Evolutionary conservation across 2,329 filamentous ascomycete species (phyloP).

Genomic region (Fusarium scirpi): DNA sequence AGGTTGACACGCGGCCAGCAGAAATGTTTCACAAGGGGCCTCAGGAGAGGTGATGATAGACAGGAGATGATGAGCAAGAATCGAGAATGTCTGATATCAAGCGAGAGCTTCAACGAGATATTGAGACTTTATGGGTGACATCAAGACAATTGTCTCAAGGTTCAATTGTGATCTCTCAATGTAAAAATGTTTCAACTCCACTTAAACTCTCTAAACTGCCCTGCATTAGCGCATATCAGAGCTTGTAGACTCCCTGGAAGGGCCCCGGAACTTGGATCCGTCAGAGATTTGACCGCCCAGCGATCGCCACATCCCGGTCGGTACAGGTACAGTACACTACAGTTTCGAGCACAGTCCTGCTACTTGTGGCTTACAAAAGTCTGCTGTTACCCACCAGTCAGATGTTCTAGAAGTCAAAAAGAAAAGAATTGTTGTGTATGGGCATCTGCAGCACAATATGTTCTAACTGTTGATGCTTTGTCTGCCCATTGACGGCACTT

Average conservation of each 20-base stretch:
- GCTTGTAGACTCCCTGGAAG: not conserved
- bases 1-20: conserved; percentile 32
- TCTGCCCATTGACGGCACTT: not conserved
- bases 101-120: not conserved
- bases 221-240: conserved; percentile 27
- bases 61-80: not conserved
- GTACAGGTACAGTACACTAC: not conserved
- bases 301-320: conserved; percentile 14
- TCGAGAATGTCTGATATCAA: not conserved
- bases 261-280: not conserved
- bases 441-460: too few species aligned
- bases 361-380: too few species aligned
- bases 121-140: not conserved
- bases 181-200: conserved; percentile 30
- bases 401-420: too few species aligned
- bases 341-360: not conserved
- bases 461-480: too few species aligned
- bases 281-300: not conserved
- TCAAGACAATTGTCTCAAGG: not conserved
- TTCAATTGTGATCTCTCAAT: not conserved
- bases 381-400: too few species aligned
- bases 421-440: too few species aligned
- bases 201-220: conserved; percentile 5
- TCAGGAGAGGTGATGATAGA: not conserved
- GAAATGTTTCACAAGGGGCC: not conserved